Base-by-base conservation (phyloP, 2,329 filamentous ascomycete species). In the Ophiostoma novo-ulmi region DNA sequence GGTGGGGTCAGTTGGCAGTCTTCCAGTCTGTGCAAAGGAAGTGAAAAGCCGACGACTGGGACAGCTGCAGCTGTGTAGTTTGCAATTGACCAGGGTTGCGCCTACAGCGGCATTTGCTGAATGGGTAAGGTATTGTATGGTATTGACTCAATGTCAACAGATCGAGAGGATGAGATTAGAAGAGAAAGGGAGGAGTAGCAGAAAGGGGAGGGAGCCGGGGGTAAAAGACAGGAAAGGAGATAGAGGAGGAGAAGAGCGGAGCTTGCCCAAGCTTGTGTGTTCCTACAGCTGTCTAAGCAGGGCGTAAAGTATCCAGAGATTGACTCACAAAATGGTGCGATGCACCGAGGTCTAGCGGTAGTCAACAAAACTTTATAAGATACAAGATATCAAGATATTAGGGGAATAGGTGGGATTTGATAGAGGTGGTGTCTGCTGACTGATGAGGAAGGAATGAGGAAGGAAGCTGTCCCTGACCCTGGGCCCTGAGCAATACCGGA, bases 401-500 rank as follows among this genome's bases (percentile, higher is more conserved):
- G 6, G 44, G 17, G 17, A 8, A n/a, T 48, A 48, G 44, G 44
- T 20, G n/a, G 44, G 44, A 48, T 48, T 48, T 48, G 44, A 20
- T 48, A 48, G 44, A 48, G 17, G 41, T 44, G 3, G 41, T 44
- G 41, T 5, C 41, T 44, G 41, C 41, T 44, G 44, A 48, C 44
- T 38, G 61, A 20, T 38, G 31, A 35, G 10, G 31, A n/a, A 35
- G 14, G 61, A 35, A 64, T 39, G 35, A 36, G 61, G 61, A 38
- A 38, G 61, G 14, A 22, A 63, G 36, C 52, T 63, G 67, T 58
- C n/a, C 44, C 31, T 36, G 61, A 17, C 64, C 64, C 64, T 66
- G 38, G 36, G 38, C 36, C 64, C 36, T 38, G n/a, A 10, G 64
- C 35, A n/a, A 70, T 67, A 70, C 41, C 55, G 68, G 17, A 38